Conservation (phyloP, 2,329 filamentous ascomycete genomes). For the Fusarium heterosporum region DNA sequence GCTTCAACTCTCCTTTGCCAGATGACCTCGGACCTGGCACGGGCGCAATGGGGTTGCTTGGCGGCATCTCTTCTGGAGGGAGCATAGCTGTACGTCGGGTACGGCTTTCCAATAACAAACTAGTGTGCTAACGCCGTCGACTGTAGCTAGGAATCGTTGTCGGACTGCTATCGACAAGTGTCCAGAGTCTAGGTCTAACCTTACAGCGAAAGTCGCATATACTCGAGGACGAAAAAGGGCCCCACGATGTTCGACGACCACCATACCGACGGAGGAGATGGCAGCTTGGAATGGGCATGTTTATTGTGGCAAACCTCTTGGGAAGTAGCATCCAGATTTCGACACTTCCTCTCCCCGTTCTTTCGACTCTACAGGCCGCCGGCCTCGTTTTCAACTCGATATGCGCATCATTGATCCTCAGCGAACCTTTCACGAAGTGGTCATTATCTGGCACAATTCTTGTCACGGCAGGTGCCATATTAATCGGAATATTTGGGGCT, state of each 20-base stretch:
- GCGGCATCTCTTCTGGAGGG: conserved; percentile 81
- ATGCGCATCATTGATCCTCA: conserved; percentile 91
- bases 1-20: conserved; percentile 51
- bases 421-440: conserved; percentile 93
- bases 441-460: conserved; percentile 91
- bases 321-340: conserved; percentile 98
- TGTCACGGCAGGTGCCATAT: conserved; percentile 85
- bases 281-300: conserved; percentile 98
- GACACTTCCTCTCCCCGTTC: conserved; percentile 89
- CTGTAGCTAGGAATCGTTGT: conserved; percentile 88
- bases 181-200: conserved; percentile 94
- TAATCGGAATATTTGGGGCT: conserved; percentile 94
- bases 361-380: conserved; percentile 94
- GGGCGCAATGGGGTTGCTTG: conserved; percentile 75
- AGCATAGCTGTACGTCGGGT: conserved; percentile 75
- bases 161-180: conserved; percentile 90
- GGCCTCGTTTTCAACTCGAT: conserved; percentile 99
- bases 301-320: conserved; percentile 91
- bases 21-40: conserved; percentile 59
- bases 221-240: conserved; percentile 92
- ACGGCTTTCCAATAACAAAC: neutral
- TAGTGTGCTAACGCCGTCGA: conserved; percentile 37
- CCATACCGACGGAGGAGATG: conserved; percentile 91
- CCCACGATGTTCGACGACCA: conserved; percentile 81
- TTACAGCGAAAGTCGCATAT: conserved; percentile 98